These are phyloP conservation scores for Apiotrichum siamense DNA, from an alignment of 1,284 basidiomycete genomes.

Conservation along the genomic window DNA sequence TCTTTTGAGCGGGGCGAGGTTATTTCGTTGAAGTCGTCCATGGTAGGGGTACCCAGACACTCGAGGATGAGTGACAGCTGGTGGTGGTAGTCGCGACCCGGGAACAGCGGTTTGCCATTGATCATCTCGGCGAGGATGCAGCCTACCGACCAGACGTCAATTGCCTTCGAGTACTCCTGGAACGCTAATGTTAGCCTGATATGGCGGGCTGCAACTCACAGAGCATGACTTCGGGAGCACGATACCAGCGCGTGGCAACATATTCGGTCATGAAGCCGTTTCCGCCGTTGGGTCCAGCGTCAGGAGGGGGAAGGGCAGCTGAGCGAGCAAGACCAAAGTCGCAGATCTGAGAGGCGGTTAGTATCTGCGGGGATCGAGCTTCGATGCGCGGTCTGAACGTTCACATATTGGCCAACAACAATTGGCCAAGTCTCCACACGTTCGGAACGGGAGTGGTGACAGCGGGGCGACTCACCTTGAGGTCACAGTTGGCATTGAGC, in stretches of 20 bases:
- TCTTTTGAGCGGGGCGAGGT: conserved; percentile 68
- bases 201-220: conserved; percentile 44
- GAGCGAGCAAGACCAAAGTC: conserved; percentile 89
- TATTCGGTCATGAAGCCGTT: conserved; percentile 94
- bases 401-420: too few species aligned
- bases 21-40: conserved; percentile 60
- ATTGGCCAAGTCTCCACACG: too few species aligned
- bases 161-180: conserved; percentile 86
- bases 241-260: conserved; percentile 88
- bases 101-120: conserved; percentile 81
- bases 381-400: too few species aligned
- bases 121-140: conserved; percentile 94
- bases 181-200: conserved; percentile 53
- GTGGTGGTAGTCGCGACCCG: conserved; percentile 57
- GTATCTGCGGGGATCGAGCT: too few species aligned
- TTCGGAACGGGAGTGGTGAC: too few species aligned
- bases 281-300: conserved; percentile 67
- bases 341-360: conserved; percentile 60
- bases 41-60: conserved; percentile 55
- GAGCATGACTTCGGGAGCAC: conserved; percentile 91
- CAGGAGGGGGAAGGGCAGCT: conserved; percentile 65
- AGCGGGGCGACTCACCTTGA: conserved; percentile 69
- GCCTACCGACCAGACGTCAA: conserved; percentile 89
- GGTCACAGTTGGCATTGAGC: conserved; percentile 89
- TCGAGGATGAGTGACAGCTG: conserved; percentile 57